Evolutionary conservation across 345 rosid genomes (phyloP), one percentile per base, ranked within the genome.

Genomic region (Linum tenue): DNA sequence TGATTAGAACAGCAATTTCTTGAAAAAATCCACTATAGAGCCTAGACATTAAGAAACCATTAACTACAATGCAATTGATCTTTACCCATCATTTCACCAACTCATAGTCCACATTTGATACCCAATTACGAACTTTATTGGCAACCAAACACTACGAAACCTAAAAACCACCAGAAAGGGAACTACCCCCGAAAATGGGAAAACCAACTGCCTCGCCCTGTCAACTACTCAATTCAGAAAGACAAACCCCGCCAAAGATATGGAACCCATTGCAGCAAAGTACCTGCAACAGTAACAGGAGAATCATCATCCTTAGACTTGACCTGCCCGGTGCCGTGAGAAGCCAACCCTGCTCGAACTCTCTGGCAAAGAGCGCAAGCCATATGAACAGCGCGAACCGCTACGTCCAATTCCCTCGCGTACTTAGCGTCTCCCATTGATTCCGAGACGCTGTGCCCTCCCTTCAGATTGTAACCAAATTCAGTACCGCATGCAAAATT

Each of bases 261-360:
- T 37, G 31, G 9, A 17, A 56, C 39, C 16, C 7, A 3, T 7
- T 8, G 41, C 68, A 31, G 11, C 59, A 5, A 51, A 38, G 56
- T 66, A 91, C 98, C 96, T 37, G 98, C 98, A 76, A 91, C 79
- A 56, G 96, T 91, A 64, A 91, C 98, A 60, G 83, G 98, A 48
- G 98, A 91, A 72, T 91, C 86, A 74, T 91, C 98, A 58, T 81
- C 94, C 77, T 91, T 91, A 37, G 96, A 75, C 77, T 71, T 63
- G 55, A 91, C 83, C 56, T 77, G 81, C 17, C 17, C 79, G 36
- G 65, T 69, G 58, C 67, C 58, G n/a, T 65, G 50, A 0, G 87
- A 76, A 65, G 75, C 64, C 70, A 91, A 73, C 63, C 83, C 70
- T 64, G 77, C 72, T 62, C 89, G 95, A 71, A 89, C 96, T 75